Base-by-base conservation (phyloP, 192 early-diverging fungal species). In the Umbelopsis sp. region DNA sequence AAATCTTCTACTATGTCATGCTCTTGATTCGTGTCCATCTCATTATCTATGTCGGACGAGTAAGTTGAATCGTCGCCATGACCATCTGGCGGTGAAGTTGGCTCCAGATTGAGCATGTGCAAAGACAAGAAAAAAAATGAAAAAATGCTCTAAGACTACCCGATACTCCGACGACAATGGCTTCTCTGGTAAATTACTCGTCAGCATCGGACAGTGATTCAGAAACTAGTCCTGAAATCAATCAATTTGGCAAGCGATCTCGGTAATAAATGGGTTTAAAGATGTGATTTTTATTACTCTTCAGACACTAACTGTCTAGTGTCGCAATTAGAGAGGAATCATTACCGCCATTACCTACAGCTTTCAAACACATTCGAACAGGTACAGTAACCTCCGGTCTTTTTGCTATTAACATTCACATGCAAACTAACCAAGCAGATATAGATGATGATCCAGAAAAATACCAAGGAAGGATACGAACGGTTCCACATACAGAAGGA, bases 401-500 rank as follows among this genome's bases (percentile, higher is more conserved):
- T 17, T n/a, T 14, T 34, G 26, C 16, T 34, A 34, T n/a, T 34
- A n/a, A 29, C 14, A 62, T 32, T 10, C 29, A 62, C 2, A 34
- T 34, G 29, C 7, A 11, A 17, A 62, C 56, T 54, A 16, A 54
- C 8, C 52, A 14, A 34, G 17, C 34, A 2, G 12, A 34, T 32
- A 17, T 49, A 62, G 56, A 62, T 62, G 56, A 62, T 62, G 29
- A 62, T 14, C 31, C 56, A 2, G 31, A 70, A 52, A 50, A 54
- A 14, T 66, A 73, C 65, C 67, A 80, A 53, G 74, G 74, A 20
- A 47, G 81, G 9, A 52, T 74, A 43, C 70, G 83, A 51, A 52
- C 73, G 22, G 73, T 50, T 4, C 81, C 81, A 22, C 78, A 80
- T 68, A 71, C 81, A 26, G 66, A 67, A 29, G 80, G 82, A 12